These are phyloP conservation scores for Beauveria australis DNA, from an alignment of 2,329 filamentous ascomycete genomes.

Conservation along the genomic window DNA sequence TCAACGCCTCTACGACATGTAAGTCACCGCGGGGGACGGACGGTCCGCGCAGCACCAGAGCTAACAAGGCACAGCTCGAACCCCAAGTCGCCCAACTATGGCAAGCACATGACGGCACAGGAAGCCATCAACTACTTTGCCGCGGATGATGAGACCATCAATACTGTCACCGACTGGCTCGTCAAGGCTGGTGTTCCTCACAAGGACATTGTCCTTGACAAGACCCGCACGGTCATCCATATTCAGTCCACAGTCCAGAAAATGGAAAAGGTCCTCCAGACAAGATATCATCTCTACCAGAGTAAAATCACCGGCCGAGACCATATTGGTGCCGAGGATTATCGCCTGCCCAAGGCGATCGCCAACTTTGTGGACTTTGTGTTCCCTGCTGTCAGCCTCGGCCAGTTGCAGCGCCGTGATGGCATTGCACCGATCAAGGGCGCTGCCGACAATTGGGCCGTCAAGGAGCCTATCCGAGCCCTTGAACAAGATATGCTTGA, in stretches of 20 bases:
- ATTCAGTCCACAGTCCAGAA: conserved; percentile 11
- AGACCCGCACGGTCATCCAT: conserved; percentile 36
- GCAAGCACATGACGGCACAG: conserved; percentile 36
- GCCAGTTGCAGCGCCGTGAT: conserved; percentile 14
- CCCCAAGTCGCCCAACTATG: conserved; percentile 34
- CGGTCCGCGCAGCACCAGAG: too few relatives aligned
- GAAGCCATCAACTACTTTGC: conserved; percentile 35
- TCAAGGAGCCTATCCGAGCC: conserved; percentile 2
- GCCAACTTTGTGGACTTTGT: conserved; percentile 31
- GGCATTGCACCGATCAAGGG: not conserved
- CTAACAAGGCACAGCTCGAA: conserved; percentile 20
- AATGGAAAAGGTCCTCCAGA: conserved; percentile 41
- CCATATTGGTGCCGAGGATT: conserved; percentile 32
- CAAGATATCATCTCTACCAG: conserved; percentile 43
- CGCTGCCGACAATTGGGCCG: not conserved
- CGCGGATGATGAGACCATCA: conserved; percentile 33
- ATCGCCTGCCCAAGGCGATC: conserved; percentile 30
- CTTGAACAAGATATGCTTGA: not conserved
- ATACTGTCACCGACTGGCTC: conserved; percentile 45
- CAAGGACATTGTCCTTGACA: conserved; percentile 39
- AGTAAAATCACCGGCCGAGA: conserved; percentile 25
- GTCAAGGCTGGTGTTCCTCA: conserved; percentile 38
- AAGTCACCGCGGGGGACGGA: not conserved
- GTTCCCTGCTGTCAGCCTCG: conserved; percentile 31
- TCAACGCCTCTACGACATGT: conserved; percentile 32